Percentiles rank a stretch among this genome's conserved stretches.
These are phyloP conservation scores for Metrosideros polymorpha DNA, from an alignment of 441 rosid genomes.

Conservation along the genomic window DNA sequence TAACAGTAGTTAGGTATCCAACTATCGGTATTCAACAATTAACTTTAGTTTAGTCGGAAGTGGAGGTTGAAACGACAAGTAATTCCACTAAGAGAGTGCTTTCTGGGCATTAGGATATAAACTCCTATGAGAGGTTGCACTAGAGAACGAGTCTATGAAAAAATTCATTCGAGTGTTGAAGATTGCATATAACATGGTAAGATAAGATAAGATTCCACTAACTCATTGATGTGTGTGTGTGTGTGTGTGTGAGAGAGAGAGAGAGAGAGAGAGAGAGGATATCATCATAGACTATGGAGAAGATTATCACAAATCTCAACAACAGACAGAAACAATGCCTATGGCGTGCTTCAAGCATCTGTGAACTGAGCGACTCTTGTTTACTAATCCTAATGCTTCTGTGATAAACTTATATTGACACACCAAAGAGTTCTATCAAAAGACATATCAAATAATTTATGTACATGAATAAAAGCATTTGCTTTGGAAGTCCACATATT, in stretches of 20 bases:
- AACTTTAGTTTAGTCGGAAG: background rate
- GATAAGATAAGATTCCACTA: background rate
- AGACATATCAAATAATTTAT: background rate
- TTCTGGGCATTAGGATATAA: background rate
- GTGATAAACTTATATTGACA: background rate
- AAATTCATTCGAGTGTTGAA: background rate
- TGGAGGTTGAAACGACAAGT: background rate
- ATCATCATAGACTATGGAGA: background rate
- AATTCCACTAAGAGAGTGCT: background rate
- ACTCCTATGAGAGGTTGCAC: background rate
- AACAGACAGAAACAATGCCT: background rate
- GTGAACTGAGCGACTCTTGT: background rate
- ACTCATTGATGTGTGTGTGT: background rate
- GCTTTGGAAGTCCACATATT: background rate
- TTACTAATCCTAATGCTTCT: background rate
- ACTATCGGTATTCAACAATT: background rate
- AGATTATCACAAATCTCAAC: background rate
- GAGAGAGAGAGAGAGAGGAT: background rate
- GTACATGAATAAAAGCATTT: background rate
- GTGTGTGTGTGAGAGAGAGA: background rate
- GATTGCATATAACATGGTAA: background rate
- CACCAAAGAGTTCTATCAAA: background rate
- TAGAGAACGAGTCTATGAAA: background rate
- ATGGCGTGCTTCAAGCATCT: background rate
- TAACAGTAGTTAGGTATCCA: background rate